A percentile compares a stretch with the other conserved stretches of the same genome.
Evolutionary conservation across 768 basidiomycete species (phyloP).

Genomic region (Pleurotus tuber-regium): DNA sequence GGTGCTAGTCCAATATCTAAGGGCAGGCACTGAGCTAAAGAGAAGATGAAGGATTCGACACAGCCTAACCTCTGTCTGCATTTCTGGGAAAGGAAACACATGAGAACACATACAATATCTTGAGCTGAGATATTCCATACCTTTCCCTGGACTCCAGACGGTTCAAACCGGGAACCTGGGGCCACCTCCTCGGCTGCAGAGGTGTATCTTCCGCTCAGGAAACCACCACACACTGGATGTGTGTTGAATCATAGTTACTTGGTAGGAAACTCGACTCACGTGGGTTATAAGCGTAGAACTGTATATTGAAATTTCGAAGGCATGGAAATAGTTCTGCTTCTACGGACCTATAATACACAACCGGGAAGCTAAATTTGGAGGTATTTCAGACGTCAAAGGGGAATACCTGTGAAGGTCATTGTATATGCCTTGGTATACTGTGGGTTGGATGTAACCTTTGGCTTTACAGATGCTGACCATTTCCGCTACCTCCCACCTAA

Average conservation of each 20-base stretch:
- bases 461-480: conserved; percentile 42
- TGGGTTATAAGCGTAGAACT: conserved; percentile 58
- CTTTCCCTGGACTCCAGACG: conserved; percentile 41
- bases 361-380: too few species aligned
- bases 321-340: too few species aligned
- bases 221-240: conserved; percentile 57
- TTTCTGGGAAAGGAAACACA: too few species aligned
- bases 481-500: conserved; percentile 37
- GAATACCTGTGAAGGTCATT: conserved; percentile 19
- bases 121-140: conserved; percentile 28
- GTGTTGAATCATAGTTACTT: not conserved
- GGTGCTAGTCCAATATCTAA: conserved; percentile 55
- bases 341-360: too few species aligned
- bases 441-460: conserved; percentile 40
- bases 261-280: conserved; percentile 26
- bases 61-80: not conserved
- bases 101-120: too few species aligned
- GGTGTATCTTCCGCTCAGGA: conserved; percentile 53
- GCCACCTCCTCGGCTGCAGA: conserved; percentile 39
- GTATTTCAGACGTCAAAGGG: too few species aligned
- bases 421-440: conserved; percentile 37
- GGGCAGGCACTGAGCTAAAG: conserved; percentile 1
- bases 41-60: too few species aligned
- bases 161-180: conserved; percentile 57
- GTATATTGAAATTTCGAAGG: conserved; percentile 42